A percentile compares a stretch with the other conserved stretches of the same genome.
These are phyloP conservation scores for Ophiorrhiza pumila DNA, from an alignment of 257 asterid species.

Conservation along the genomic window DNA sequence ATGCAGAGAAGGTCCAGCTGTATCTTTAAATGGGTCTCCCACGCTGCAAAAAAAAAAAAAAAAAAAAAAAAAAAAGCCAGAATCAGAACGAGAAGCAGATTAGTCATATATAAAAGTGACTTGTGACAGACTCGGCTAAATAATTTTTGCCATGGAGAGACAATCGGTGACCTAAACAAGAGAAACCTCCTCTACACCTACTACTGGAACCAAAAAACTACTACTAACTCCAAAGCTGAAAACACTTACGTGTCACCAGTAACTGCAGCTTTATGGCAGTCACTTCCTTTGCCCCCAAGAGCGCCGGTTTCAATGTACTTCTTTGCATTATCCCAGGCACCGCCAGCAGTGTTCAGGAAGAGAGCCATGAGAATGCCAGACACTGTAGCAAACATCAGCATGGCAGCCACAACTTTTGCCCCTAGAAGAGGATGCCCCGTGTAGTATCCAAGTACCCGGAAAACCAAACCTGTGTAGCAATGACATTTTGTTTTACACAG, in stretches of 20 bases:
- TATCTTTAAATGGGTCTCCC: conserved; percentile 98
- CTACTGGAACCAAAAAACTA: too few species aligned
- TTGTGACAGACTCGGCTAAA: too few species aligned
- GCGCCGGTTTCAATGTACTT: conserved; percentile 97
- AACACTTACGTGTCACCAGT: conserved; percentile 97
- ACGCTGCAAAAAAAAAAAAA: too few species aligned
- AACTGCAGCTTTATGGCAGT: conserved; percentile 89
- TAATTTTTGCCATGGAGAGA: too few species aligned
- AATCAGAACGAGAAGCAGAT: background rate
- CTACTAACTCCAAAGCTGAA: background rate
- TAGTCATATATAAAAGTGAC: background rate
- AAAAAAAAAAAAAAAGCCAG: too few species aligned
- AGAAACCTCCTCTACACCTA: too few species aligned
- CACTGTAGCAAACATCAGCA: conserved; percentile 98
- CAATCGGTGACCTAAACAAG: too few species aligned
- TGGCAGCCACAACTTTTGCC: conserved; percentile 93
- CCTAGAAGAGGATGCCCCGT: conserved; percentile 96
- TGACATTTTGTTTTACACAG: background rate
- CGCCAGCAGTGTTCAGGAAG: conserved; percentile 95
- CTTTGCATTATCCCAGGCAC: conserved; percentile 99
- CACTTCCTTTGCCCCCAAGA: conserved; percentile 99
- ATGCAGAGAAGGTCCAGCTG: conserved; percentile 97
- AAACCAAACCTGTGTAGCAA: conserved; percentile 54
- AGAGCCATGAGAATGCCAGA: conserved; percentile 99
- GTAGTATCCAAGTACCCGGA: conserved; percentile 84